Evolutionary conservation across 768 basidiomycete species (phyloP), one percentile per base, ranked within the genome.

Genomic region (Russula brevipes): DNA sequence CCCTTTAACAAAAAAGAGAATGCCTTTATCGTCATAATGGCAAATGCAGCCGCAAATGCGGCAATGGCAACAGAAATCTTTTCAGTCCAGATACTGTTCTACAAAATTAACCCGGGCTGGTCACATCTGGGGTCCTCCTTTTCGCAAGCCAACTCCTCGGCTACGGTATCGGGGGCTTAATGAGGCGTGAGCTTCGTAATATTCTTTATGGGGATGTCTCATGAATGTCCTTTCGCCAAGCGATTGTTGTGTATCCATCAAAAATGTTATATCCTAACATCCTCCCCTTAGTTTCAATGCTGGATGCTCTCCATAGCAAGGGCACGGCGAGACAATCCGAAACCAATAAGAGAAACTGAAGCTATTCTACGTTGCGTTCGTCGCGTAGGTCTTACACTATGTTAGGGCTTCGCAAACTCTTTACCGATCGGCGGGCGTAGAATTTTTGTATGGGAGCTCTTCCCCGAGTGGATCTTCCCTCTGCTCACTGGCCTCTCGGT

Each of bases 1-100:
- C 80, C 83, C 3, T 84, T 83, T 72, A 83, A 84, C 70, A 83
- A 81, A 70, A 84, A 83, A 60, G 83, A 85, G 68, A 81, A 81
- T 69, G 80, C 81, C 0, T 82, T 84, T 65, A 79, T 84, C 39
- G 77, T 84, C 10, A 81, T 84, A 60, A 84, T 84, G 82, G 69
- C 83, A 24, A 77, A 79, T 61, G 81, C 83, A 3, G 82, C 82
- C 4, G 78, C 82, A 16, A 81, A 79, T 50, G 77, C 80, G 0
- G 82, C 82, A 4, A 75, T 84, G 14, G 82, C 76, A 2, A 83
- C 82, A 0, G 81, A 83, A 53, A 76, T 84, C 6, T 71, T 84
- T 49, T 80, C 82, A 0, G 82, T 82, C 3, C 83, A 83, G 60
- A 76, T 46, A 5, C 41, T 67, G 11, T 64, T 57, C 51, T 85